Evolutionary conservation across 257 asterid species (phyloP), one percentile per base, ranked within the genome.

Genomic region (Solanum neorickii): DNA sequence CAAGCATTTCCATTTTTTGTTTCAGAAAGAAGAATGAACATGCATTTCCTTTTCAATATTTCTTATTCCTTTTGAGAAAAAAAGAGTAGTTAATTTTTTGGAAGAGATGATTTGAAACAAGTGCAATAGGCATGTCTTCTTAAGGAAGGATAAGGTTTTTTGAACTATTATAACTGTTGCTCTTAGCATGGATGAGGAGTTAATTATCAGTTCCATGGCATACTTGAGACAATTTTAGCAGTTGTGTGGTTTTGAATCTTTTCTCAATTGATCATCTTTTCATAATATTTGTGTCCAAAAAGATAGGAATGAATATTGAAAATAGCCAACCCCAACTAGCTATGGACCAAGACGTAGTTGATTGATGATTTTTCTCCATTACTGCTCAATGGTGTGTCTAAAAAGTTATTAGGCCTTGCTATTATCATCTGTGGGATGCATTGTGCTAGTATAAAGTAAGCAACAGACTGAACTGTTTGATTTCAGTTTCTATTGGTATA

Each of bases 361-460:
- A 80, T 47, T 80, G 85, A 47, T 47, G 27, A 27, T 25, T 49
- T n/a, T 39, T 31, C 69, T 82, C 42, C 85, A 31, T 27, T 80
- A 29, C 15, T 29, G 86, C 91, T 90, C 86, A 85, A 85, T 87
- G 85, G 87, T 90, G 88, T 83, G 89, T 83, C 89, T 70, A 85
- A 68, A 86, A 88, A 89, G 84, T 90, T 85, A 73, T 83, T 86
- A 86, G 88, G 91, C 83, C 82, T 87, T 80, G 31, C 88, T 85
- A 41, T 47, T 87, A 88, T 78, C 92, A 86, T 90, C 87, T 87
- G 76, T 83, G 70, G 90, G 86, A 89, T 92, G 90, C 90, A 89
- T 87, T 88, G 83, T 89, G 91, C 68, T 90, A 60, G 75, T 89
- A 87, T 88, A 91, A 89, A 83, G 88, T 89, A 87, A 86, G 90